Evolutionary conservation across 306 rosid genomes (phyloP).

Genomic region (Cucumis sativus): Cucumber_9930_V3 NC_026659.2:1298001-1298500

Average conservation of each 20-base stretch:
- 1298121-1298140: not conserved
- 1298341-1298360: constrained; percentile 35
- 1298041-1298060: constrained; percentile 66
- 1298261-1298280: constrained; percentile 97
- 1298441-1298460: not conserved
- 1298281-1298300: constrained; percentile 74
- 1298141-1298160: constrained; percentile 38
- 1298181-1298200: constrained; percentile 81
- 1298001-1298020: constrained; percentile 67
- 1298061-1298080: not conserved
- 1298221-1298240: constrained; percentile 79
- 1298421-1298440: not conserved
- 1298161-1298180: constrained; percentile 64
- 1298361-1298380: not conserved
- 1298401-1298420: not conserved
- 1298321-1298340: constrained; percentile 83
- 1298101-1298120: not conserved
- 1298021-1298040: constrained; percentile 95
- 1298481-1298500: not conserved
- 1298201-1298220: constrained; percentile 72
- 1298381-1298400: not conserved
- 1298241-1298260: constrained; percentile 66
- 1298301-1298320: constrained; percentile 81
- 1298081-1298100: not conserved
- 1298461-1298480: not conserved